A percentile compares a stretch with the other conserved stretches of the same genome.
These are phyloP conservation scores for Rhododendron henanense DNA, from an alignment of 148 eudicot genomes.

Conservation along the genomic window DNA sequence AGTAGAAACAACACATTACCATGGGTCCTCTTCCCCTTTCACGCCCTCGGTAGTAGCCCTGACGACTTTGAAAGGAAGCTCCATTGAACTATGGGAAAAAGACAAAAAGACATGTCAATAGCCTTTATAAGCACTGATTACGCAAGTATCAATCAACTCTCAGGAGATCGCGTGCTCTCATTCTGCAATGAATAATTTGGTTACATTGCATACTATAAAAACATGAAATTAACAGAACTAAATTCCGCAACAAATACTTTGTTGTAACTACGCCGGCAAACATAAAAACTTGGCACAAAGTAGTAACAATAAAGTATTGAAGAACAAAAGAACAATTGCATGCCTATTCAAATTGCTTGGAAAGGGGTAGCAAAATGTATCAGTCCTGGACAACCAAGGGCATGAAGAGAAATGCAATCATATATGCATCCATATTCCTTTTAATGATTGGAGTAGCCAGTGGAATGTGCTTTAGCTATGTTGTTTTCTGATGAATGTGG, in stretches of 20 bases:
- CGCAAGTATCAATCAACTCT: not conserved
- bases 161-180: not conserved
- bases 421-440: not conserved
- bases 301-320: not conserved
- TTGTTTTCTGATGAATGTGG: not conserved
- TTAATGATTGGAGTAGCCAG: not conserved
- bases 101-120: not conserved
- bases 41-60: slow-evolving; percentile 51
- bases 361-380: not conserved
- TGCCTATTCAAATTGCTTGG: not conserved
- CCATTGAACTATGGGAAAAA: slow-evolving; percentile 50
- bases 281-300: not conserved
- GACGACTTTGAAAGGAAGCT: slow-evolving; percentile 41
- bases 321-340: not conserved
- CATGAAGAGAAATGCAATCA: not conserved
- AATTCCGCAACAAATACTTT: not conserved
- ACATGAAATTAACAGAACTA: not conserved
- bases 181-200: not conserved
- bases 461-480: not conserved
- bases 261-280: not conserved
- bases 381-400: not conserved
- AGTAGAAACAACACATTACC: slow-evolving; percentile 31
- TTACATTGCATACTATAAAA: not conserved
- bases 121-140: not conserved
- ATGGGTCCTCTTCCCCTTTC: slow-evolving; percentile 73